These are phyloP conservation scores for Fermentozyma sake DNA, from an alignment of 1,139 yeast species.

Conservation along the genomic window DNA sequence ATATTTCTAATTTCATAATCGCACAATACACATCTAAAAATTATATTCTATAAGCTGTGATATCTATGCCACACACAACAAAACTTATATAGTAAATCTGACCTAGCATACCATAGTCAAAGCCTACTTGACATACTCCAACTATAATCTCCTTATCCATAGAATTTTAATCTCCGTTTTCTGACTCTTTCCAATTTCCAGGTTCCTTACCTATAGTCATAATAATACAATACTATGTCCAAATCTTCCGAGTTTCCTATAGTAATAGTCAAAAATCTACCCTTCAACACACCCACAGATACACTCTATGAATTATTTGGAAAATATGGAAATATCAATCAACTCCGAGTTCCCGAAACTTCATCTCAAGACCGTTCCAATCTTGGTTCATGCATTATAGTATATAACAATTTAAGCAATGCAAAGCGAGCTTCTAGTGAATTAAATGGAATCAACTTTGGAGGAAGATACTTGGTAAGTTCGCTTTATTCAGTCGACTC, in stretches of 20 bases:
- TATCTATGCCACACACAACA: too few relatives aligned
- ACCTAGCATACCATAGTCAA: too few relatives aligned
- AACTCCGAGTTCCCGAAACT: constrained; percentile 47
- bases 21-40: too few relatives aligned
- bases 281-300: constrained; percentile 45
- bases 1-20: constrained; percentile 16
- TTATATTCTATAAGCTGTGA: too few relatives aligned
- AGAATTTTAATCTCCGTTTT: too few relatives aligned
- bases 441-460: constrained; percentile 57
- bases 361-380: constrained; percentile 6
- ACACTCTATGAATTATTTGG: constrained; percentile 54
- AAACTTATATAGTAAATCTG: too few relatives aligned
- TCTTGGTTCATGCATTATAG: constrained; percentile 53
- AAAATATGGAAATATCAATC: constrained; percentile 53
- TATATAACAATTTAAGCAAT: constrained; percentile 45
- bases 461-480: constrained; percentile 57
- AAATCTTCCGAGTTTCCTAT: constrained; percentile 38
- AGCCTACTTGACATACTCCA: too few relatives aligned
- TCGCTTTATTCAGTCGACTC: constrained; percentile 41
- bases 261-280: constrained; percentile 54
- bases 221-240: too few relatives aligned
- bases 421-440: constrained; percentile 51
- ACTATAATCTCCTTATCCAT: too few relatives aligned
- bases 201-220: too few relatives aligned
- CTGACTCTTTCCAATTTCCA: too few relatives aligned